These are phyloP conservation scores for Aspergillus egyptiacus DNA, from an alignment of 495 filamentous ascomycete species.

Conservation along the genomic window DNA sequence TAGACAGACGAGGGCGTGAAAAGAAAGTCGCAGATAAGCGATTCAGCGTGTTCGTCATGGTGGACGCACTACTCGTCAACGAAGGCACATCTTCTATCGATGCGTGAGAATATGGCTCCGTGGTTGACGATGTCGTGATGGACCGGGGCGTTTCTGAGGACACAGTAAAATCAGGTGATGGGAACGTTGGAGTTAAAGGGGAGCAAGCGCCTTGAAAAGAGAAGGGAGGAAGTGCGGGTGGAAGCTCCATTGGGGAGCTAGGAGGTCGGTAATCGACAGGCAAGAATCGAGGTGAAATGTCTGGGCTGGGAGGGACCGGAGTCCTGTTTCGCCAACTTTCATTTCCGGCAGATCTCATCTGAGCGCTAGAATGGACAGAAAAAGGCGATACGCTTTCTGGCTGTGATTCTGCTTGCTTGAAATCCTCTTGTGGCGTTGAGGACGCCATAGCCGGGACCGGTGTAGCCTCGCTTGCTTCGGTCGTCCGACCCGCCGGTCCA, in stretches of 20 bases:
- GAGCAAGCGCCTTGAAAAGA: constrained; percentile 37
- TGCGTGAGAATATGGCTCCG: constrained; percentile 55
- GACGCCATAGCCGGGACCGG: not conserved
- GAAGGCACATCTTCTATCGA: constrained; percentile 87
- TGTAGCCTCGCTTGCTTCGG: constrained; percentile 2
- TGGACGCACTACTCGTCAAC: constrained; percentile 78
- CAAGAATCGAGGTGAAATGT: constrained; percentile 39
- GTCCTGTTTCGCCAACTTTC: constrained; percentile 27
- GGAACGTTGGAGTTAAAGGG: constrained; percentile 43
- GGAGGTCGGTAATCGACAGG: constrained; percentile 44
- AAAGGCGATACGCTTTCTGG: constrained; percentile 19
- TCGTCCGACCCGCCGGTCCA: constrained; percentile 47
- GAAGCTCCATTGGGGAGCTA: constrained; percentile 49
- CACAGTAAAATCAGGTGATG: constrained; percentile 46
- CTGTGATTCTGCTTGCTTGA: constrained; percentile 8
- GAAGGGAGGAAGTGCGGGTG: constrained; percentile 41
- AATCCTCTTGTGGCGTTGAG: not conserved
- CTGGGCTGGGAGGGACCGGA: constrained; percentile 31
- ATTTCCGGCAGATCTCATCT: constrained; percentile 27
- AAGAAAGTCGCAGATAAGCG: constrained; percentile 45
- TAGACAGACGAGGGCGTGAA: constrained; percentile 39
- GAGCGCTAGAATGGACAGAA: constrained; percentile 17
- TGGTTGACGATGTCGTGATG: constrained; percentile 45
- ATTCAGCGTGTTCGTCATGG: constrained; percentile 59
- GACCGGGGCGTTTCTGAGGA: constrained; percentile 51